Conservation (phyloP, 805 yeast genomes). For the Hanseniaspora vineae region DNA sequence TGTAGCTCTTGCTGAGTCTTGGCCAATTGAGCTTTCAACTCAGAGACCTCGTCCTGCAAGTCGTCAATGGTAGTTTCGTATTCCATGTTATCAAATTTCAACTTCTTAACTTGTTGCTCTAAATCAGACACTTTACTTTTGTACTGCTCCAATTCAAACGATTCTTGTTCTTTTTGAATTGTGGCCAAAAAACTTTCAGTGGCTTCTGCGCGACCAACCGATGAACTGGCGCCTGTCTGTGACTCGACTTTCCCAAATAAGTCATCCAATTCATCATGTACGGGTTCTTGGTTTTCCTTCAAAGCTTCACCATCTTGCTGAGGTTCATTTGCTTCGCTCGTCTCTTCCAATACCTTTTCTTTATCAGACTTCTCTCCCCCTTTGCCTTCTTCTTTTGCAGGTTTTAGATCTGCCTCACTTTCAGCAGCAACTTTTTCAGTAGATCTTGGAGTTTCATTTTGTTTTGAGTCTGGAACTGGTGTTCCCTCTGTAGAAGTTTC, state of each 20-base stretch:
- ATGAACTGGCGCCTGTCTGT: background rate
- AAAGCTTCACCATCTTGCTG: no score
- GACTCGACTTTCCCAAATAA: background rate
- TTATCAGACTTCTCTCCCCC: no score
- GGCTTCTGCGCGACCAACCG: no score
- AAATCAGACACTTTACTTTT: slow-evolving; percentile 27
- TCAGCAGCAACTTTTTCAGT: no score
- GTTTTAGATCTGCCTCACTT: no score
- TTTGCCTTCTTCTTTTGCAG: no score
- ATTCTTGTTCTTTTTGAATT: slow-evolving; percentile 15
- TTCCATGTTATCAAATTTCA: slow-evolving; percentile 23
- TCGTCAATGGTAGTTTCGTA: slow-evolving; percentile 23
- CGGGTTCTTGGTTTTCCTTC: no score
- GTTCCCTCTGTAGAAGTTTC: slow-evolving; percentile 3
- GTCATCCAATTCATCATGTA: no score
- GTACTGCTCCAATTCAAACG: slow-evolving; percentile 20
- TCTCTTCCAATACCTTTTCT: no score
- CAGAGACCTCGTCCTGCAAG: slow-evolving; percentile 23
- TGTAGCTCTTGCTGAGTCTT: slow-evolving; percentile 15
- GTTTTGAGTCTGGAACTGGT: slow-evolving; percentile 8
- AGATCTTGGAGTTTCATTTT: slow-evolving; percentile 4
- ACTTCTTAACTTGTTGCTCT: slow-evolving; percentile 22
- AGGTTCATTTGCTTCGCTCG: no score
- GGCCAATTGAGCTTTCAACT: slow-evolving; percentile 15
- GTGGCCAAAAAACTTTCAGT: slow-evolving; percentile 18